Conservation (phyloP, 306 rosid species). For the Dalbergia cultrata region DNA sequence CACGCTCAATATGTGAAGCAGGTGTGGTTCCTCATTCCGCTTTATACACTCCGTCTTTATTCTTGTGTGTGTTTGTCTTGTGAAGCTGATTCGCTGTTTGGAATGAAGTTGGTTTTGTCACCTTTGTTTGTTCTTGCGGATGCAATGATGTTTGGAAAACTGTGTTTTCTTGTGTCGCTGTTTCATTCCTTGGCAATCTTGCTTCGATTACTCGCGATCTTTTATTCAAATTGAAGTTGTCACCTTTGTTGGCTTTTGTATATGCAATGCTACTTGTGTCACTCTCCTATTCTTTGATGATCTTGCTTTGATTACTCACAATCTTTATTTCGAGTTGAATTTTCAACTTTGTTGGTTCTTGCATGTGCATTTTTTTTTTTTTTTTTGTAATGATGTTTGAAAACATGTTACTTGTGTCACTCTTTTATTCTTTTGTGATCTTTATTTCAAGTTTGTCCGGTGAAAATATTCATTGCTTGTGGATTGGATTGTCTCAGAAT, state of each 20-base stretch:
- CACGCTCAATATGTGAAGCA: slow-evolving; percentile 98
- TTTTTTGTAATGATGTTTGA: no score
- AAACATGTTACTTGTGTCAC: background rate
- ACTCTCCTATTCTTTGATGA: no score
- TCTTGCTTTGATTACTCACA: no score
- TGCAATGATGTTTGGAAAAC: background rate
- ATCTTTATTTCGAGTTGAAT: no score
- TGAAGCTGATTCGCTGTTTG: background rate
- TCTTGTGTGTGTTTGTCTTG: background rate
- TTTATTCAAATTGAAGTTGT: background rate
- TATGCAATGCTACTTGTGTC: no score
- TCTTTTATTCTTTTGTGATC: background rate
- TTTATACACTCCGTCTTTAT: background rate
- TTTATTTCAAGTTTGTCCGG: background rate
- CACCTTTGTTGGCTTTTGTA: background rate
- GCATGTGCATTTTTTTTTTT: no score
- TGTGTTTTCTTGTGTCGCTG: no score
- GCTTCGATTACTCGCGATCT: no score
- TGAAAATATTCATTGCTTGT: background rate
- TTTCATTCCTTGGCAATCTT: no score
- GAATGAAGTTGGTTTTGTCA: background rate
- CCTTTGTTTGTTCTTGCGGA: background rate
- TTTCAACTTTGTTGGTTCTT: no score
- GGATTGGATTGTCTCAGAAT: no score
- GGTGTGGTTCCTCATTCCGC: slow-evolving; percentile 48